phyloP scores from a whole-genome alignment of 2,329 filamentous ascomycete species.

The Cryphonectria nitschkei region DNA sequence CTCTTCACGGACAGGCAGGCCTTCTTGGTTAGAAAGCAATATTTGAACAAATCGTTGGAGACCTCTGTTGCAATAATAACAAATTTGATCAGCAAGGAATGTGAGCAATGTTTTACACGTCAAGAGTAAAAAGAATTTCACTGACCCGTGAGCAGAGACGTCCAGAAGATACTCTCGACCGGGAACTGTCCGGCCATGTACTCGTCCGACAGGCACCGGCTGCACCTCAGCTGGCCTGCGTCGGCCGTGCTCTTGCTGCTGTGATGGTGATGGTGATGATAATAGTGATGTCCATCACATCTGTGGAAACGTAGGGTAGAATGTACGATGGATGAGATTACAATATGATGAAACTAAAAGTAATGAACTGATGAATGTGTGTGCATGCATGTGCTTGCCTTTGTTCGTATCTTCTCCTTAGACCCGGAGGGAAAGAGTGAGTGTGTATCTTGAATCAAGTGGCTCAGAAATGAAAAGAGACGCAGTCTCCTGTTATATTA shows the following conservation, averaged over 20 bases:
- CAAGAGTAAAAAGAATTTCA: not conserved
- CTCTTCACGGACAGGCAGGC: not conserved
- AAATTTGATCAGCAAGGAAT: not conserved
- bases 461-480: too few relatives aligned
- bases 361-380: too few relatives aligned
- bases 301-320: not conserved
- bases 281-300: too few relatives aligned
- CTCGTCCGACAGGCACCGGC: not conserved
- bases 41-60: not conserved
- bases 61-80: not conserved
- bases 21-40: not conserved
- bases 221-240: not conserved
- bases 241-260: too few relatives aligned
- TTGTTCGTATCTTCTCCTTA: too few relatives aligned
- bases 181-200: not conserved
- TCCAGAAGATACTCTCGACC: not conserved
- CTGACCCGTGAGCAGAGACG: not conserved
- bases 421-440: too few relatives aligned
- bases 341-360: too few relatives aligned
- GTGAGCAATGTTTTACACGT: too few relatives aligned
- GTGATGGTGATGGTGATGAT: too few relatives aligned
- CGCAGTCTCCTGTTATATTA: too few relatives aligned
- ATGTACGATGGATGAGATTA: not conserved
- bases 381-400: too few relatives aligned
- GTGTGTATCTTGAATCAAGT: too few relatives aligned